Evolutionary conservation across 83 land plant genomes (phyloP).

Genomic region (Picea mariana): DNA sequence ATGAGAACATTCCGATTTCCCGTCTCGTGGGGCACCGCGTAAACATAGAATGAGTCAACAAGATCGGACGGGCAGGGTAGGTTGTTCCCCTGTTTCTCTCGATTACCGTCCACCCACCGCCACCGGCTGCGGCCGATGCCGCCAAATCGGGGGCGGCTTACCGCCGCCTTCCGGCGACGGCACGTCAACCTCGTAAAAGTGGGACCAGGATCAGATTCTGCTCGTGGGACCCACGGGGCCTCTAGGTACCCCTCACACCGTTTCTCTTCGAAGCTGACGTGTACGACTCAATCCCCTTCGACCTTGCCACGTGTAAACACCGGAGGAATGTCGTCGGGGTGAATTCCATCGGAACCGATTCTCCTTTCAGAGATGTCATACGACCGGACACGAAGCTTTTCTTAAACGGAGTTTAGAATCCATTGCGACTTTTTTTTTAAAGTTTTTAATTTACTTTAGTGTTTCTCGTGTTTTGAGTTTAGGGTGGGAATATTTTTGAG

Average conservation of each 20-base stretch:
- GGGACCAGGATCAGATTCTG: neutral
- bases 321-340: neutral
- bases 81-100: too few relatives aligned
- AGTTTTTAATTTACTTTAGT: neutral
- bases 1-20: too few relatives aligned
- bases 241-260: too few relatives aligned
- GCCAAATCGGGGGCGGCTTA: too few relatives aligned
- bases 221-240: neutral
- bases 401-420: neutral
- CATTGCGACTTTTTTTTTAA: neutral
- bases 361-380: neutral
- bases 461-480: neutral
- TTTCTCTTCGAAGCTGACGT: neutral
- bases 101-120: too few relatives aligned
- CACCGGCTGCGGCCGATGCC: too few relatives aligned
- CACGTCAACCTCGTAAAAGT: slow-evolving; percentile 9
- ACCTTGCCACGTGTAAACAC: neutral
- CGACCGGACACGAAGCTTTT: neutral
- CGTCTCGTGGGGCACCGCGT: too few relatives aligned
- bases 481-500: neutral
- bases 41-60: too few relatives aligned
- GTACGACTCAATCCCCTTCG: neutral
- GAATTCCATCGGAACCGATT: too few relatives aligned
- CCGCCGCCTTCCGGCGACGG: neutral
- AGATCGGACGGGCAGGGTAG: too few relatives aligned